Percentiles rank a stretch among this genome's conserved stretches.
These are phyloP conservation scores for Jaltomata sinuosa DNA, from an alignment of 257 asterid species.

Conservation along the genomic window DNA sequence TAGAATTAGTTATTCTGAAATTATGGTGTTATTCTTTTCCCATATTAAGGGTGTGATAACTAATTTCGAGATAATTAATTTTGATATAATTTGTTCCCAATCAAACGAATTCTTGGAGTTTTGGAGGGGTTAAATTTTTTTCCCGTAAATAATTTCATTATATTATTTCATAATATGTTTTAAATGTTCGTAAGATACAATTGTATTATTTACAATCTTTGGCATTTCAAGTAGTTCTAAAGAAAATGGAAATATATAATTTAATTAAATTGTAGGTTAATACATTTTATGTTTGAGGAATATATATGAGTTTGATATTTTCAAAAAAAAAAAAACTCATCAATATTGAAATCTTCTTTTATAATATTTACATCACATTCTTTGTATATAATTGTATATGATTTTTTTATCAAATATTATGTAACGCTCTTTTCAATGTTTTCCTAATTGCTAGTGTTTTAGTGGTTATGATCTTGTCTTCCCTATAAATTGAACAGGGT, in stretches of 20 bases:
- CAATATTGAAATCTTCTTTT: accelerated
- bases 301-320: not conserved
- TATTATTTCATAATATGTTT: not conserved
- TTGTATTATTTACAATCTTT: not conserved
- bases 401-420: no score
- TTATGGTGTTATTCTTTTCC: no score
- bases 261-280: no score
- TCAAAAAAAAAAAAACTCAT: not conserved
- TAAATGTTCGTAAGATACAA: not conserved
- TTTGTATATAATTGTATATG: not conserved
- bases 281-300: not conserved
- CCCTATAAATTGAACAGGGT: not conserved
- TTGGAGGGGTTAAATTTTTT: no score
- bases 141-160: no score
- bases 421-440: not conserved
- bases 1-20: no score
- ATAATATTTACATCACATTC: not conserved
- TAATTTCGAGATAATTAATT: no score
- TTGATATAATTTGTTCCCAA: no score
- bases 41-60: no score
- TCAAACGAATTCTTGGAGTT: no score
- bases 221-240: not conserved
- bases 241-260: not conserved
- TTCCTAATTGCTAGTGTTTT: not conserved
- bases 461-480: not conserved